phyloP scores from a whole-genome alignment of 2,329 filamentous ascomycete species.

The Sporothrix phasma region DNA sequence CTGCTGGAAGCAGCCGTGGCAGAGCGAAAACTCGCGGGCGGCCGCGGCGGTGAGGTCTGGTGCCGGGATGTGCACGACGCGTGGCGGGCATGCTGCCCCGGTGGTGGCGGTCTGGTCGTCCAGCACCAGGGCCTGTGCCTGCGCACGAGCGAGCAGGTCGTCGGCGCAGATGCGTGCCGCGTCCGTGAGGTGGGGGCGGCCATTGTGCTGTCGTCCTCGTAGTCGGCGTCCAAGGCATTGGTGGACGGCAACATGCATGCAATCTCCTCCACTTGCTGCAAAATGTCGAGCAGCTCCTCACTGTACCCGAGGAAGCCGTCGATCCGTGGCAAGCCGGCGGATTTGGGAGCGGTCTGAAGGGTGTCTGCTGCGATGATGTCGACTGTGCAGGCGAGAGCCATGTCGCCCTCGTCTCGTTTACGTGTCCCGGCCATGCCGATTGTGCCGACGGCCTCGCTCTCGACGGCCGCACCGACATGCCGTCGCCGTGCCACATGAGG shows the following conservation, averaged over 20 bases:
- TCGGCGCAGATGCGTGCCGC: neutral
- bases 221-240: neutral
- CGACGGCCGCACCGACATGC: neutral
- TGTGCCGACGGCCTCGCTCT: neutral
- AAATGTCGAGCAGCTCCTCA: constrained; percentile 12
- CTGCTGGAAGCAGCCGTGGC: constrained; percentile 15
- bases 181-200: neutral
- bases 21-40: constrained; percentile 10
- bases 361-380: neutral
- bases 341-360: neutral
- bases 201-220: neutral
- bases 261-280: constrained; percentile 13
- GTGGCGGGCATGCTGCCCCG: neutral
- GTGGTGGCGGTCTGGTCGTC: neutral
- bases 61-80: neutral
- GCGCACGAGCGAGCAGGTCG: neutral
- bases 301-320: constrained; percentile 16
- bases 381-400: neutral
- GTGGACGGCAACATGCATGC: neutral
- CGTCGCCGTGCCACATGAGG: neutral
- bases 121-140: neutral
- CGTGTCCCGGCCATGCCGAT: neutral
- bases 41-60: neutral
- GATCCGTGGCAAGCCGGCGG: neutral
- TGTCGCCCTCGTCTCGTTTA: neutral